Base-by-base conservation (phyloP, 768 basidiomycete genomes). In the Lactifluus subvellereus region DNA sequence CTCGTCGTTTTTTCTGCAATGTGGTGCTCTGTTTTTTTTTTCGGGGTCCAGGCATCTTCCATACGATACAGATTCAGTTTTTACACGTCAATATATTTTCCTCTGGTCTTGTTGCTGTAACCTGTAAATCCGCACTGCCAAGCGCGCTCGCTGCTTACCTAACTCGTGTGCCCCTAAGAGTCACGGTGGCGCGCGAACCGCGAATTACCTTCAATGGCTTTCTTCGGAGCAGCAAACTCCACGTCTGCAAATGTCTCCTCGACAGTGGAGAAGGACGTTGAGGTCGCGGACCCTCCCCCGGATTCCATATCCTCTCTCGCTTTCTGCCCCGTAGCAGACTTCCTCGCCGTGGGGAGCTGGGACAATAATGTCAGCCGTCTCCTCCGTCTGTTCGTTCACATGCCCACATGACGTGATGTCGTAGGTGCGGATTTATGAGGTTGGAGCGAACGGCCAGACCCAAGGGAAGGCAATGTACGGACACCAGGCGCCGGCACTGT, bases 331-430 rank as follows among this genome's bases (percentile, higher is more conserved):
- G 86, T 84, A 18, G 89, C 89, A 9, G 92, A 96, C 71, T 90
- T 91, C 71, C 81, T 98, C 30, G 94, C 95, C 9, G 94, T 95
- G 13, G 94, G 86, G 59, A 89, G 88, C 68, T 98, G 96, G 96
- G 90, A 91, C 71, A 94, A 93, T 72, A 91, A 91, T 74, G 94
- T 94, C 38, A 51, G 53, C 67, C 48, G 84, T 48, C 20, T 27
- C 54, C 20, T 27, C 40, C 22, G 6, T 30, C 14, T 54, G 10
- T 55, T 47, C 51, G 3, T 37, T 37, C 35, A 37, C 27, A 27
- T 74, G 14, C 14, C 40, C 27, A n/a, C 48, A 22, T 57, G 35
- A 38, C 14, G 14, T 40, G 3, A 14, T 37, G 14, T 45, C 6
- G 6, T 61, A 95, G 91, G 94, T 97, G 33, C 85, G 94, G 52